Evolutionary conservation across 164 flowering plant species (phyloP), one percentile per base, ranked within the genome.

Genomic region (Liriodendron chinense): DNA sequence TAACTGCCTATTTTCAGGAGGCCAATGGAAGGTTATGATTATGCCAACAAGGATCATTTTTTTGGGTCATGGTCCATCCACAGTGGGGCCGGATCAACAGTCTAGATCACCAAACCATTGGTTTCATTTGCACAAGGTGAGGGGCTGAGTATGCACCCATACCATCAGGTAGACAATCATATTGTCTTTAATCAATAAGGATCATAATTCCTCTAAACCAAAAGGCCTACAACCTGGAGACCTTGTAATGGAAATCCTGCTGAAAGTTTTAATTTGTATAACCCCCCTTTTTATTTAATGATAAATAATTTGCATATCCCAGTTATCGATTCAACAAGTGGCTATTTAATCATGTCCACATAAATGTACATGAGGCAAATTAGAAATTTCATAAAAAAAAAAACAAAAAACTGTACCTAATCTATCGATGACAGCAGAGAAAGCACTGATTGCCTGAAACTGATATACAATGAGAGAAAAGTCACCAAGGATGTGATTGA

Each of bases 401-500:
- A 70, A 7, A 56, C 23, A 13, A 34, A 50, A 66, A 9, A 62
- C 14, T 22, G 24, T 88, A 95, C 98, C 99, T 80, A 95, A 77
- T 70, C 99, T 92, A 71, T 93, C 93, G 77, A 95, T 93, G 74
- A 95, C 92, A 77, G 99, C 98, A 80, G 98, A 93, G 81, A 95
- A 95, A 65, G 99, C 96, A 86, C 97, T 96, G 84, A 96, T 88
- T 56, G 98, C 87, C 83, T 96, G 97, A 81, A 96, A 92, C 79
- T 96, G 99, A 83, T 87, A 92, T 9, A 96, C 94, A 74, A 96
- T 89, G 69, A 96, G 96, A 26, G 99, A 93, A 80, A 96, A 87
- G 80, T 96, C 99, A 75, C 97, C 95, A 77, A 96, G 97, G 65
- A 95, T 93, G 78, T 96, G 98, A 80, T 94, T 96, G 76, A 96